A percentile compares a stretch with the other conserved stretches of the same genome.
These are phyloP conservation scores for Opeltia flavorubescens DNA, from an alignment of 495 filamentous ascomycete species.

Conservation along the genomic window DNA sequence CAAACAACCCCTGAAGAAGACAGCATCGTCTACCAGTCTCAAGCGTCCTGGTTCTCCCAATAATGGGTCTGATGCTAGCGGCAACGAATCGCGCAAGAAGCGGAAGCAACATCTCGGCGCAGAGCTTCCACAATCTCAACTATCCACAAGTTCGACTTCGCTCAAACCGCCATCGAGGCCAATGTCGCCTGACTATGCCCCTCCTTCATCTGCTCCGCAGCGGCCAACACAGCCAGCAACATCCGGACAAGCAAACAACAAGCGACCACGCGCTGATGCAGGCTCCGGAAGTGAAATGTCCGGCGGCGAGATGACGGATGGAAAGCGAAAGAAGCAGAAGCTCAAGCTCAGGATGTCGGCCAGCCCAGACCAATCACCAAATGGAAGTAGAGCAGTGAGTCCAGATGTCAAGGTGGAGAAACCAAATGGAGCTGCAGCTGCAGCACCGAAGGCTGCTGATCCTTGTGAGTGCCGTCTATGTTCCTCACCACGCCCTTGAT, in stretches of 20 bases:
- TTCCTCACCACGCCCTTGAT: not conserved
- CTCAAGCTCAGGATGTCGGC: conserved; percentile 44
- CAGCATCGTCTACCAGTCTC: conserved; percentile 36
- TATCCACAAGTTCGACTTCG: conserved; percentile 29
- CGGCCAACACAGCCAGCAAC: conserved; percentile 5
- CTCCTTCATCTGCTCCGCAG: conserved; percentile 13
- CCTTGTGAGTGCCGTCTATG: not conserved
- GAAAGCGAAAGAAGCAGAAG: conserved; percentile 42
- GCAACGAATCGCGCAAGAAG: conserved; percentile 85
- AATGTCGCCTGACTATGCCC: conserved; percentile 29
- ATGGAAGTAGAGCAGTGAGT: conserved; percentile 38
- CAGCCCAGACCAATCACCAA: conserved; percentile 36
- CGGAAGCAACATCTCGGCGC: conserved; percentile 45
- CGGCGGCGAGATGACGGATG: conserved; percentile 56
- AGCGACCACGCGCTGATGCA: conserved; percentile 31
- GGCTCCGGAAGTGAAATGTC: conserved; percentile 64
- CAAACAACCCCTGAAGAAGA: conserved; percentile 40
- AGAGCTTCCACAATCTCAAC: conserved; percentile 23
- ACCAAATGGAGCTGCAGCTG: not conserved
- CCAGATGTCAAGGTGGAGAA: conserved; percentile 26
- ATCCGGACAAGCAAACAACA: conserved; percentile 22
- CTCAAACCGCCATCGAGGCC: conserved; percentile 44
- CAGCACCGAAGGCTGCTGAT: not conserved
- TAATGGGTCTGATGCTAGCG: conserved; percentile 78
- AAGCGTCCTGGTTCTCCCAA: conserved; percentile 75